Base-by-base conservation (phyloP, 73 alveolate species). In the Urostyla sp. region DNA sequence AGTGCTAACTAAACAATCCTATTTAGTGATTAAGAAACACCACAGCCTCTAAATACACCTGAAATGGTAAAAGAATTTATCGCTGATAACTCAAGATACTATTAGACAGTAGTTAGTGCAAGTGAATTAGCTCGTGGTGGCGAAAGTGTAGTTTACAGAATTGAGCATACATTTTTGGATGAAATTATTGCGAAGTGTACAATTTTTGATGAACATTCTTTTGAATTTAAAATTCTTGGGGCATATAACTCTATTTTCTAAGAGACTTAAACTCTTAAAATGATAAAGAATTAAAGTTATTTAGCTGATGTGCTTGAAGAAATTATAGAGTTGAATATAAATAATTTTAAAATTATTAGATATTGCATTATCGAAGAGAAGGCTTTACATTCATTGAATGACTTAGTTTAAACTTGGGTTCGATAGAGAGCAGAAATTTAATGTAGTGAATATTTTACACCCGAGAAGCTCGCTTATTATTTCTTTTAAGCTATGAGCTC, bases 301-400 rank as follows among this genome's bases (percentile, higher is more conserved):
- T 50, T 75, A 3, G 78, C 72, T 23, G 21, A 75, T 38, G 87
- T 75, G 16, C 31, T 56, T 36, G 87, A 75, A 37, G 87, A 75
- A 38, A 75, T 75, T 21, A 75, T 75, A 15, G 76, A 56, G 43
- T 38, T 30, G 5, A 30, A 38, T 63, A 13, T 21, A n/a, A 27
- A 11, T n/a, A 37, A 5, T 3, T 43, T 11, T 1, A 20, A 3
- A 11, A 37, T 73, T 1, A 51, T 28, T 13, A 48, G 43, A 16
- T 75, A 75, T 35, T 75, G 87, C 40, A 66, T 38, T 0, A 38
- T 75, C 31, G 57, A 56, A 4, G 87, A 75, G 27, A 75, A 56
- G 43, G 87, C 87, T 4, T 24, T 56, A 55, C 37, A 37, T 67
- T 5, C 66, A 36, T 34, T 75, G 10, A 32, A 75, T 16, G 43